Evolutionary conservation across 441 rosid species (phyloP), one percentile per base, ranked within the genome.

Genomic region (Populus hybrid): DNA sequence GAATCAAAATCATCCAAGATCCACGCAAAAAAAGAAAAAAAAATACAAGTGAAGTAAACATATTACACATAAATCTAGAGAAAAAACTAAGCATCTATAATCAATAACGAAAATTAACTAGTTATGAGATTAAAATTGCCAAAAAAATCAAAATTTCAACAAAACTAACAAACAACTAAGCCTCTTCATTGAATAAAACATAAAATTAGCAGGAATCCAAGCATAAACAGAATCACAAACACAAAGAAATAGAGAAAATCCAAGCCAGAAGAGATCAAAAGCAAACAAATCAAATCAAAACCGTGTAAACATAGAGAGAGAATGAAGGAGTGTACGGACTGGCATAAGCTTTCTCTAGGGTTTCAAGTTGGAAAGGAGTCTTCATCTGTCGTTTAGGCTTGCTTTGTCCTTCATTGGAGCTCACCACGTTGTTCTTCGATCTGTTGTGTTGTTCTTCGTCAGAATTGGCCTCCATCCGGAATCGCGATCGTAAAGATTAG

Each of bases 381-480:
- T 95, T 95, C 99, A 95, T 95, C 94, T 91, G 97, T 14, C 99
- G 97, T 82, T 94, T 95, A 50, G 98, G 97, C 88, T 88, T 95
- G 74, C 80, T 64, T 28, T 59, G 82, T 70, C 89, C 93, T 30
- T 82, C 91, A 70, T 81, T 87, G 61, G 93, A 88, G 81, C 75
- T 77, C 54, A 74, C 84, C 46, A 73, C 68, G 74, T 24, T 80
- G 42, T 73, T 78, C 74, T 50, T 79, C 59, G 73, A 79, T 42
- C 72, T 87, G 71, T 73, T 80, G 71, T 72, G 88, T 83, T 79
- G 84, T 50, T 90, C 95, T 26, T 74, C 90, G 54, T 90, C 91
- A 3, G 93, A 90, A 86, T 86, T 90, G 61, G 87, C 81, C 79
- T 89, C 87, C 57, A 76, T 26, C 6, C n/a, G 38, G n/a, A 68